phyloP scores from a whole-genome alignment of 176 grass and related monocot genomes.

The Oryza punctata region DNA sequence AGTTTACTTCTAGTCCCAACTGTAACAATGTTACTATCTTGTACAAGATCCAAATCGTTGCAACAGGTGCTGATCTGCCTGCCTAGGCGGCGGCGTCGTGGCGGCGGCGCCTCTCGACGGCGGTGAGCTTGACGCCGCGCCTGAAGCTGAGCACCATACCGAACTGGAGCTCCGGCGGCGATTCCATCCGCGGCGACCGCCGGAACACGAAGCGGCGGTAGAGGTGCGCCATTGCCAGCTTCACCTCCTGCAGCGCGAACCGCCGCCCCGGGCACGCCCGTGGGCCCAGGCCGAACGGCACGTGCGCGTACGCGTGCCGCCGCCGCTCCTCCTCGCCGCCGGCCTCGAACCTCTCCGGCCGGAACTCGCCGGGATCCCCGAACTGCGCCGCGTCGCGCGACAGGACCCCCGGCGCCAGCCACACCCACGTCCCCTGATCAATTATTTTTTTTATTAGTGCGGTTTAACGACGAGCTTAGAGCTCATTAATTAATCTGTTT shows the following conservation, averaged over 20 bases:
- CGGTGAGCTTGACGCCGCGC: constrained; percentile 58
- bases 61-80: no score
- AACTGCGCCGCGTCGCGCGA: constrained; percentile 69
- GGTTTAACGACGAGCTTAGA: no score
- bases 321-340: constrained; percentile 57
- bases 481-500: no score
- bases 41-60: neutral
- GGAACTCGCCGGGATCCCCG: constrained; percentile 55
- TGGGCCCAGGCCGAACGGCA: constrained; percentile 84
- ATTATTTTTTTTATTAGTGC: no score
- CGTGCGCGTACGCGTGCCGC: constrained; percentile 76
- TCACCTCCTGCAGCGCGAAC: constrained; percentile 81
- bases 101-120: constrained; percentile 20
- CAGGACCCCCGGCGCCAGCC: constrained; percentile 75
- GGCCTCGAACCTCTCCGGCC: constrained; percentile 63
- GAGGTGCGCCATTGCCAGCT: constrained; percentile 67
- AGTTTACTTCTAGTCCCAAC: no score
- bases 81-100: neutral
- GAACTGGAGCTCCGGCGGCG: constrained; percentile 73
- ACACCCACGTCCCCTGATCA: constrained; percentile 71
- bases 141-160: constrained; percentile 81
- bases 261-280: constrained; percentile 80
- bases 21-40: no score
- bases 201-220: constrained; percentile 70
- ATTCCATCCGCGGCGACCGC: constrained; percentile 67